Percentiles rank a stretch among this genome's conserved stretches.
These are phyloP conservation scores for Wickerhamia fluorescens DNA, from an alignment of 805 yeast genomes.

Conservation along the genomic window DNA sequence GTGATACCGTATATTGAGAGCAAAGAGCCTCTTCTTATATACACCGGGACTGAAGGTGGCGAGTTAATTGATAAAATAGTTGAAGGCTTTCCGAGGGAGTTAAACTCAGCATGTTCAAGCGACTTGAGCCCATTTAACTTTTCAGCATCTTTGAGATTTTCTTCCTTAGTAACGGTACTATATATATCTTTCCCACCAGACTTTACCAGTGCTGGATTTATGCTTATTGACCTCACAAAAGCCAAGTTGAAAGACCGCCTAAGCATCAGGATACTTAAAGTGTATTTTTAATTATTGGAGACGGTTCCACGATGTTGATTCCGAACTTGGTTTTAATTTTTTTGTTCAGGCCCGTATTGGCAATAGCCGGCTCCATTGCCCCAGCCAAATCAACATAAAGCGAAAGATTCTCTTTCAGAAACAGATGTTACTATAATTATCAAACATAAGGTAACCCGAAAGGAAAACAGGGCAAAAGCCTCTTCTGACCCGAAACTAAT, in stretches of 20 bases:
- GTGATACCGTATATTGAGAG: slow-evolving; percentile 38
- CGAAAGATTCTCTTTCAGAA: no score
- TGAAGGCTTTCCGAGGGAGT: slow-evolving; percentile 43
- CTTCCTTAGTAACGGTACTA: slow-evolving; percentile 5
- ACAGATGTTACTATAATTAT: no score
- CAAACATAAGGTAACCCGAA: no score
- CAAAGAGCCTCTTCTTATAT: slow-evolving; percentile 42
- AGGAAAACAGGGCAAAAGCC: no score
- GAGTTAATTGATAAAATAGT: slow-evolving; percentile 41
- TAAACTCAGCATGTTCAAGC: slow-evolving; percentile 23
- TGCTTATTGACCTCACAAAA: background rate
- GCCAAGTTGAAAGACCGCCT: slow-evolving; percentile 1
- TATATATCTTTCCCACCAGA: slow-evolving; percentile 1
- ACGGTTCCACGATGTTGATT: no score
- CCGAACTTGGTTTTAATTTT: no score
- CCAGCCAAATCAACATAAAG: no score
- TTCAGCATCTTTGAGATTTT: slow-evolving; percentile 9
- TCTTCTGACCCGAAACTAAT: no score
- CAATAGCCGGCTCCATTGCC: no score
- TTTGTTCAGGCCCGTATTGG: no score
- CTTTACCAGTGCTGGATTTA: background rate
- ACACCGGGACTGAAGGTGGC: slow-evolving; percentile 56
- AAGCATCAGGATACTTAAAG: no score
- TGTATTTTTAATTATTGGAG: no score
- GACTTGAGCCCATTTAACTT: slow-evolving; percentile 10